A percentile compares a stretch with the other conserved stretches of the same genome.
Conservation (phyloP, 2,329 filamentous ascomycete species). For the Chaetomium olivaceum region DNA sequence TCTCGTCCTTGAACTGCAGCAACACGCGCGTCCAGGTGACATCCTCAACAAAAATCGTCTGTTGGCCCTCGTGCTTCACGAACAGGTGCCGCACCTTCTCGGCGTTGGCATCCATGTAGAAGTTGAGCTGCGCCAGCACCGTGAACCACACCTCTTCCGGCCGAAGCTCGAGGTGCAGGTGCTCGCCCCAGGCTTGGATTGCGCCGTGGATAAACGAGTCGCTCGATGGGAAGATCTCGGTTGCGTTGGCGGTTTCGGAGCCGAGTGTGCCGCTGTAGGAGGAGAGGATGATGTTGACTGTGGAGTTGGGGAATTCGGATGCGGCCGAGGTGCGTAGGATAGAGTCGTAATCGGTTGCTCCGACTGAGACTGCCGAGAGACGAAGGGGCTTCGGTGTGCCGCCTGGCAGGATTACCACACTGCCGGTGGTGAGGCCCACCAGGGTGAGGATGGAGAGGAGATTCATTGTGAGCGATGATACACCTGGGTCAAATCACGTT, state of each 20-base stretch:
- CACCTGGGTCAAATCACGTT: background rate
- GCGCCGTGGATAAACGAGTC: conserved; percentile 49
- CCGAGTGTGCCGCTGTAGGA: conserved; percentile 27
- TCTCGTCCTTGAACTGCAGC: conserved; percentile 42
- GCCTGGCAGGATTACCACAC: conserved; percentile 32
- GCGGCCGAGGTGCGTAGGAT: conserved; percentile 29
- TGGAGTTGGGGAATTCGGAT: conserved; percentile 30
- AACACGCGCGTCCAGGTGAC: conserved; percentile 28
- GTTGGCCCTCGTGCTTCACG: conserved; percentile 46
- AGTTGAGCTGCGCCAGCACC: conserved; percentile 53
- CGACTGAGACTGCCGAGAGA: conserved; percentile 7
- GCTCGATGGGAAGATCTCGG: conserved; percentile 33
- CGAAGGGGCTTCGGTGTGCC: conserved; percentile 27
- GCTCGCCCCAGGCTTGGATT: conserved; percentile 51
- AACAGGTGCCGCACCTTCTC: conserved; percentile 49
- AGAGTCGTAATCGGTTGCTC: conserved; percentile 20
- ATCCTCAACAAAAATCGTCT: conserved; percentile 42
- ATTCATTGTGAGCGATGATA: background rate
- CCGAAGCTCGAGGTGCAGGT: conserved; percentile 51
- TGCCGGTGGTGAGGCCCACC: conserved; percentile 7
- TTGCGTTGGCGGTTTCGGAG: conserved; percentile 18
- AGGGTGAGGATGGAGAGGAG: background rate
- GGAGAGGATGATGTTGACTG: conserved; percentile 32
- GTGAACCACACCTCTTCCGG: conserved; percentile 59
- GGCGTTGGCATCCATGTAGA: conserved; percentile 51